A percentile compares a stretch with the other conserved stretches of the same genome.
Conservation (phyloP, 345 rosid species). For the Sonneratia alba region DNA sequence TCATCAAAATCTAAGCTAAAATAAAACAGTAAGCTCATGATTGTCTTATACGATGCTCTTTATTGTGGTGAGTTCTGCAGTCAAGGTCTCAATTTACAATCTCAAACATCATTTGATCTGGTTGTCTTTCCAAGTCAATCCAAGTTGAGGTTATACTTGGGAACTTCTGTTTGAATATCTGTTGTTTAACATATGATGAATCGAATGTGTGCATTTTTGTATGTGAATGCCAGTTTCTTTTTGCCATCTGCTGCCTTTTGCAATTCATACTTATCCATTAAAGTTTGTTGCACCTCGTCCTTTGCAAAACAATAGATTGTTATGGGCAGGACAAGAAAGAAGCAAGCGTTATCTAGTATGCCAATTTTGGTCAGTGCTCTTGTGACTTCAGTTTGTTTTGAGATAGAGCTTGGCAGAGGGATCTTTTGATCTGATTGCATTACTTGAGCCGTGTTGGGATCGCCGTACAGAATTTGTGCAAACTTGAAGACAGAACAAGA, state of each 20-base stretch:
- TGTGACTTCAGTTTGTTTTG: too few relatives aligned
- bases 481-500: too few relatives aligned
- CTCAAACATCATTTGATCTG: not conserved
- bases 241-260: not conserved
- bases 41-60: not conserved
- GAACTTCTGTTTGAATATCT: not conserved
- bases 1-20: slow-evolving; percentile 34
- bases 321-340: too few relatives aligned
- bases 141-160: not conserved
- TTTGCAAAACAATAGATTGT: too few relatives aligned
- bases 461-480: too few relatives aligned
- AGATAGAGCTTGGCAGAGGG: too few relatives aligned
- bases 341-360: too few relatives aligned
- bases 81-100: not conserved
- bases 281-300: too few relatives aligned
- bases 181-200: not conserved
- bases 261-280: too few relatives aligned
- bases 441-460: too few relatives aligned
- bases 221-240: not conserved
- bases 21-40: not conserved
- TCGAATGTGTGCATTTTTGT: not conserved
- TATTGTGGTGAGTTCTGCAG: slow-evolving; percentile 1
- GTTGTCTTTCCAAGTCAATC: not conserved
- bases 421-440: too few relatives aligned
- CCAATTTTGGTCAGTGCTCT: too few relatives aligned